phyloP scores from a whole-genome alignment of 1,284 basidiomycete species.

The Ustilago hordei region DNA sequence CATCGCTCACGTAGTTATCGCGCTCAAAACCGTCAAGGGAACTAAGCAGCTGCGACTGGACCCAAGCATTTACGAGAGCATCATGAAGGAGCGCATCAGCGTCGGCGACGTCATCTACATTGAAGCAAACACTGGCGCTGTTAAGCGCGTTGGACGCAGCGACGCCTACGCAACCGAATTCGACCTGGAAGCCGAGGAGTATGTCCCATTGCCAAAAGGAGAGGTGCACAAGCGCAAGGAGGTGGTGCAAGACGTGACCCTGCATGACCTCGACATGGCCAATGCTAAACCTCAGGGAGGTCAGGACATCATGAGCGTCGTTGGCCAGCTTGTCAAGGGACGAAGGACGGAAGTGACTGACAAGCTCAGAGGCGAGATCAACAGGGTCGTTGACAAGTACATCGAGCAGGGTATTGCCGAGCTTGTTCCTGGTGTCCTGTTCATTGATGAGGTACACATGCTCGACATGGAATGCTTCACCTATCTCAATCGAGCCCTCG shows the following conservation, averaged over 20 bases:
- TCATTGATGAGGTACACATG: conserved; percentile 99
- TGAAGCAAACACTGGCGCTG: conserved; percentile 91
- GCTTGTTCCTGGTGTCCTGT: conserved; percentile 95
- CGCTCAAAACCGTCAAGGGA: conserved; percentile 97
- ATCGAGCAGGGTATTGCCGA: conserved; percentile 98
- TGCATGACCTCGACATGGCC: conserved; percentile 95
- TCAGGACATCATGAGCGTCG: conserved; percentile 98
- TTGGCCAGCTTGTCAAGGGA: conserved; percentile 95
- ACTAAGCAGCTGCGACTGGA: conserved; percentile 96
- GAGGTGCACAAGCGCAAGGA: conserved; percentile 98
- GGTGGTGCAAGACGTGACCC: conserved; percentile 94
- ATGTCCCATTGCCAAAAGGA: conserved; percentile 96
- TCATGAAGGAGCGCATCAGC: conserved; percentile 95
- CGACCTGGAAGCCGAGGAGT: conserved; percentile 97
- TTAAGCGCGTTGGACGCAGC: conserved; percentile 96
- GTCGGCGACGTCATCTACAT: conserved; percentile 98
- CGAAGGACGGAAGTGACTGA: conserved; percentile 96
- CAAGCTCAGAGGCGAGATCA: conserved; percentile 93
- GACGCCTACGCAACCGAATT: conserved; percentile 99
- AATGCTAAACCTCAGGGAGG: conserved; percentile 93
- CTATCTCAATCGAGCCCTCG: conserved; percentile 93
- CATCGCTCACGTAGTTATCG: conserved; percentile 94
- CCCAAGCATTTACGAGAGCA: conserved; percentile 95
- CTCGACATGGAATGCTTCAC: conserved; percentile 99
- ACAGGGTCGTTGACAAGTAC: conserved; percentile 97